These are phyloP conservation scores for Calvatia gigantea DNA, from an alignment of 768 basidiomycete genomes.

Conservation along the genomic window DNA sequence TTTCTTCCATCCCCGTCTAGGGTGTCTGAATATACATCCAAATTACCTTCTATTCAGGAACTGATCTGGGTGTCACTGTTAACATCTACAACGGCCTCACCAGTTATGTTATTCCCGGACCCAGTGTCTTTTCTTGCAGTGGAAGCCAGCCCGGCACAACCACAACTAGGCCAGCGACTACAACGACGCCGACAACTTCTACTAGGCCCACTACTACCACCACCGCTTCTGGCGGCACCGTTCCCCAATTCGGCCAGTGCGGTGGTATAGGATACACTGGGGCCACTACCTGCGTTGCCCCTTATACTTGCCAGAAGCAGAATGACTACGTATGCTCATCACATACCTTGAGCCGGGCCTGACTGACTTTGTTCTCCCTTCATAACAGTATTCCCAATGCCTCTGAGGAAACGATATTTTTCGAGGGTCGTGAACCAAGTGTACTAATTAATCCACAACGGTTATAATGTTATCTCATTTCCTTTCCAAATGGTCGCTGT, in stretches of 20 bases:
- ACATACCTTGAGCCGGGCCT: neutral
- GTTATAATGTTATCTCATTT: neutral
- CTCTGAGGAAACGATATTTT: neutral
- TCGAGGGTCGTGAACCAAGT: neutral
- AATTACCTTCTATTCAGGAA: neutral
- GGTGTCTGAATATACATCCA: no score
- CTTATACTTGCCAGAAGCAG: slow-evolving; percentile 16
- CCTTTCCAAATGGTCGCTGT: no score
- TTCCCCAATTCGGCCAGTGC: slow-evolving; percentile 39
- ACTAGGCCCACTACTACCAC: slow-evolving; percentile 3
- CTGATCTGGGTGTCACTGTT: slow-evolving; percentile 38
- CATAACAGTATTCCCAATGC: neutral
- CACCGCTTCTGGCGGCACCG: slow-evolving; percentile 21
- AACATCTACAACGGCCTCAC: slow-evolving; percentile 39
- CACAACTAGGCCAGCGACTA: slow-evolving; percentile 14
- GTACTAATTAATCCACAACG: neutral
- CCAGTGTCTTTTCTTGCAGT: slow-evolving; percentile 33
- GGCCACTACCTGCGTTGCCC: slow-evolving; percentile 17
- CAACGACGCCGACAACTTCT: slow-evolving; percentile 4
- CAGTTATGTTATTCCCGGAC: slow-evolving; percentile 29
- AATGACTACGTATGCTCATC: slow-evolving; percentile 18
- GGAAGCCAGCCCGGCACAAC: no score
- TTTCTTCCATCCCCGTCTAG: neutral
- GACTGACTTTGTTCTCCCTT: neutral
- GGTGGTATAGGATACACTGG: slow-evolving; percentile 27